phyloP scores from a whole-genome alignment of 2,329 filamentous ascomycete species.

The Exophiala bonariae region DNA sequence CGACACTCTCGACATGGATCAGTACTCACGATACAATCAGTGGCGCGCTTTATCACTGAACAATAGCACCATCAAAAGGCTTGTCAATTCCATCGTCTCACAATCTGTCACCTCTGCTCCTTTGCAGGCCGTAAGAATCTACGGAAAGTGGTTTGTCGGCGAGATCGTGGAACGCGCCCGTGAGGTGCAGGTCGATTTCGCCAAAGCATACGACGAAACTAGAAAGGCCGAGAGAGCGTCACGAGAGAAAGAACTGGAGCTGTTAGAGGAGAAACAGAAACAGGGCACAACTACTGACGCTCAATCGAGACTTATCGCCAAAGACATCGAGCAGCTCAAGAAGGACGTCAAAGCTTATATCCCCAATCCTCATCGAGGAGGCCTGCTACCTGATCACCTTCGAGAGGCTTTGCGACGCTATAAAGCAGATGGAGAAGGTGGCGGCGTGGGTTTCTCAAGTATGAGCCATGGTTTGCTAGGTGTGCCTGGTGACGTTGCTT shows the following conservation, averaged over 20 bases:
- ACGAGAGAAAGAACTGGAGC: conserved; percentile 56
- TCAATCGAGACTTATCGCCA: conserved; percentile 21
- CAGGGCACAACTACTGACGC: conserved; percentile 28
- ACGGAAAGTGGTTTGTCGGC: conserved; percentile 67
- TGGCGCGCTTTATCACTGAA: conserved; percentile 36
- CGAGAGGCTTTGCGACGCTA: conserved; percentile 50
- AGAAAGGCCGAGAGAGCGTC: conserved; percentile 57
- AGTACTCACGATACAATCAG: conserved; percentile 23
- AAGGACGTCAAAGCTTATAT: conserved; percentile 35
- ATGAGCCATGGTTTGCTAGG: conserved; percentile 47
- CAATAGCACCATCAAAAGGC: conserved; percentile 51
- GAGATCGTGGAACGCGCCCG: conserved; percentile 66
- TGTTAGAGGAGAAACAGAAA: conserved; percentile 34
- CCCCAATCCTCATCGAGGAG: conserved; percentile 46
- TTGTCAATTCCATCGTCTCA: conserved; percentile 67
- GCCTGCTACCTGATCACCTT: conserved; percentile 50
- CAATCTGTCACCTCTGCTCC: conserved; percentile 66
- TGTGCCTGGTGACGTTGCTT: conserved; percentile 43
- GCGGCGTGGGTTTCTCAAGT: conserved; percentile 48
- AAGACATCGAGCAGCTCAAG: conserved; percentile 27
- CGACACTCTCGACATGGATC: conserved; percentile 22
- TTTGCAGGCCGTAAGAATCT: conserved; percentile 63
- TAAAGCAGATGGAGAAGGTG: conserved; percentile 50
- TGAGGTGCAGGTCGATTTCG: conserved; percentile 58
- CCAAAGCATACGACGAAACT: conserved; percentile 51